phyloP scores from a whole-genome alignment of 495 filamentous ascomycete genomes.

The Neurospora sp. region DNA sequence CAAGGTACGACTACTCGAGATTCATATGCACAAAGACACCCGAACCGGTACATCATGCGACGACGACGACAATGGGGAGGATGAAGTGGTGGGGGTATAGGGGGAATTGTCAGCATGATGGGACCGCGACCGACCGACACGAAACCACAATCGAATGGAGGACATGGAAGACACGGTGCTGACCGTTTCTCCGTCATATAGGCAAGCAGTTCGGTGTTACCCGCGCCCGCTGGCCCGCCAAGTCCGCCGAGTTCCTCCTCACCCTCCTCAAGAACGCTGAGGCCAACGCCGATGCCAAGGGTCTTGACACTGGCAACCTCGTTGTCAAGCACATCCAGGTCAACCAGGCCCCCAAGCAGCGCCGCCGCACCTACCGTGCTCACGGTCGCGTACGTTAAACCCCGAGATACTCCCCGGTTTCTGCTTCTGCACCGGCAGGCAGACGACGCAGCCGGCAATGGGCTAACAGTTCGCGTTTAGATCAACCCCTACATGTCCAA shows the following conservation, averaged over 20 bases:
- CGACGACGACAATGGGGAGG: background rate
- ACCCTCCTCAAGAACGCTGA: constrained; percentile 97
- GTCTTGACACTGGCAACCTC: constrained; percentile 92
- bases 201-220: constrained; percentile 97
- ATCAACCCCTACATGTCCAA: constrained; percentile 99
- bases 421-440: background rate
- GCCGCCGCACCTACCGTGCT: constrained; percentile 96
- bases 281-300: constrained; percentile 98
- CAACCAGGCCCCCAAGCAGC: constrained; percentile 98
- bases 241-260: constrained; percentile 96
- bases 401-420: background rate
- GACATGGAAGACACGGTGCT: constrained; percentile 10
- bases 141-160: background rate
- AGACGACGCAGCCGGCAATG: background rate
- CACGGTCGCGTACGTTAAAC: constrained; percentile 87
- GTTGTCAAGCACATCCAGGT: constrained; percentile 99
- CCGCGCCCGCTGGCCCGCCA: constrained; percentile 96
- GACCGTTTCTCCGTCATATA: constrained; percentile 32
- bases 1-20: constrained; percentile 66
- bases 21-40: background rate
- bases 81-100: background rate
- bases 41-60: background rate
- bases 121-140: background rate
- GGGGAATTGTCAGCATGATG: background rate
- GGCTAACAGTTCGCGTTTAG: constrained; percentile 37